These are phyloP conservation scores for Sisymbrium altissimum DNA, from an alignment of 345 rosid species.

Conservation along the genomic window DNA sequence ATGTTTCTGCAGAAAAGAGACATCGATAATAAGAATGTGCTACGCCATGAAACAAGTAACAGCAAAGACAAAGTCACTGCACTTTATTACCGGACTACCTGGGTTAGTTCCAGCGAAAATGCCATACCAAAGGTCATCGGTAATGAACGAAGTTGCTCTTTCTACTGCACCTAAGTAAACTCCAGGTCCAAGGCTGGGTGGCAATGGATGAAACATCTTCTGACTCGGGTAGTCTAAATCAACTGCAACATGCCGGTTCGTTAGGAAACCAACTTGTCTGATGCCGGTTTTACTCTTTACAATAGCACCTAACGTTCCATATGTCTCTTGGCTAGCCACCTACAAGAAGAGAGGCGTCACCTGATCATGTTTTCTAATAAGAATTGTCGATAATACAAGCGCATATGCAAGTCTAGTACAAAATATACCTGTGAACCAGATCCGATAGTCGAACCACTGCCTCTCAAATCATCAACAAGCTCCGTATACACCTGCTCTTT, in stretches of 20 bases:
- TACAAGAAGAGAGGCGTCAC: constrained; percentile 4
- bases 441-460: constrained; percentile 55
- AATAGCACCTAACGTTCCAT: constrained; percentile 85
- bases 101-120: constrained; percentile 75
- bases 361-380: not conserved
- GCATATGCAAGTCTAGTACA: not conserved
- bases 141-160: constrained; percentile 81
- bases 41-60: not conserved
- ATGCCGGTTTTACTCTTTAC: constrained; percentile 73
- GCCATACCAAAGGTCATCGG: constrained; percentile 88
- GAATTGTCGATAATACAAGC: not conserved
- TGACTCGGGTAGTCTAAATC: constrained; percentile 82
- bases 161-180: constrained; percentile 82
- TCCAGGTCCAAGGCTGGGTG: constrained; percentile 83
- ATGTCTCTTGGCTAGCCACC: constrained; percentile 88
- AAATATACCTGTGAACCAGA: constrained; percentile 76
- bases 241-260: constrained; percentile 81
- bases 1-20: constrained; percentile 53
- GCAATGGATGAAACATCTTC: constrained; percentile 90
- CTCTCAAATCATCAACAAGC: constrained; percentile 73
- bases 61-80: not conserved
- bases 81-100: constrained; percentile 42
- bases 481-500: constrained; percentile 77
- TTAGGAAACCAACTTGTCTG: constrained; percentile 68
- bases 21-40: not conserved